phyloP scores from a whole-genome alignment of 2,329 filamentous ascomycete species.

The Colletotrichum gigasporum region DNA sequence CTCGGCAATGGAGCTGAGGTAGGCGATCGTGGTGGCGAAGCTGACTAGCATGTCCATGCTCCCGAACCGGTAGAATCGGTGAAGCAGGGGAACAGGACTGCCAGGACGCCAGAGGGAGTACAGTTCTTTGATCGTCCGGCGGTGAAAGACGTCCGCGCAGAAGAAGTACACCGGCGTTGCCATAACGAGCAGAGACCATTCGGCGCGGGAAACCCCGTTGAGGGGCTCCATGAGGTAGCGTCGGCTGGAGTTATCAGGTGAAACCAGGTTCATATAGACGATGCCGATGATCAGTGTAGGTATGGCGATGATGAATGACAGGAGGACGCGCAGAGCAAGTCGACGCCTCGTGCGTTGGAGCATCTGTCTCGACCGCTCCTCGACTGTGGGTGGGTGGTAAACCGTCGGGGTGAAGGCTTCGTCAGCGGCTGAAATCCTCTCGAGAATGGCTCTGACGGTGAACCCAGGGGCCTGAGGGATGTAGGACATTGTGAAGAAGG shows the following conservation, averaged over 20 bases:
- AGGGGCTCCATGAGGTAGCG: conserved; percentile 44
- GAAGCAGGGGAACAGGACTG: neutral
- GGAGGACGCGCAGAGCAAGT: conserved; percentile 61
- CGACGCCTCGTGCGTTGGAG: conserved; percentile 62
- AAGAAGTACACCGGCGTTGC: conserved; percentile 71
- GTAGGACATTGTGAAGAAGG: conserved; percentile 54
- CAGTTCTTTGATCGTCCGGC: conserved; percentile 66
- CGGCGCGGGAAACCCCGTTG: conserved; percentile 52
- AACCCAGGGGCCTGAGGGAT: conserved; percentile 57
- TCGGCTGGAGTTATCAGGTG: conserved; percentile 53
- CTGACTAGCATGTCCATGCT: conserved; percentile 49
- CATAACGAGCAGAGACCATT: conserved; percentile 70
- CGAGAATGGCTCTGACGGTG: conserved; percentile 65
- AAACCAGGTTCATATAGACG: conserved; percentile 70
- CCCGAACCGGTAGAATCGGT: conserved; percentile 18
- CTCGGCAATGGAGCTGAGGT: conserved; percentile 61
- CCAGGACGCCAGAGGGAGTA: conserved; percentile 47
- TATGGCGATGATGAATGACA: conserved; percentile 64
- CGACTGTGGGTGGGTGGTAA: conserved; percentile 66
- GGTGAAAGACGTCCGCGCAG: conserved; percentile 70
- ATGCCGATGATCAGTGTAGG: conserved; percentile 71
- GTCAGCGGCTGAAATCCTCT: conserved; percentile 57
- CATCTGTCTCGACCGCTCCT: conserved; percentile 67
- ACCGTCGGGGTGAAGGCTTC: conserved; percentile 58
- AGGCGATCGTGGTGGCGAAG: conserved; percentile 22